phyloP scores from a whole-genome alignment of 2,329 filamentous ascomycete genomes.

The Trichophaea hybrida region DNA sequence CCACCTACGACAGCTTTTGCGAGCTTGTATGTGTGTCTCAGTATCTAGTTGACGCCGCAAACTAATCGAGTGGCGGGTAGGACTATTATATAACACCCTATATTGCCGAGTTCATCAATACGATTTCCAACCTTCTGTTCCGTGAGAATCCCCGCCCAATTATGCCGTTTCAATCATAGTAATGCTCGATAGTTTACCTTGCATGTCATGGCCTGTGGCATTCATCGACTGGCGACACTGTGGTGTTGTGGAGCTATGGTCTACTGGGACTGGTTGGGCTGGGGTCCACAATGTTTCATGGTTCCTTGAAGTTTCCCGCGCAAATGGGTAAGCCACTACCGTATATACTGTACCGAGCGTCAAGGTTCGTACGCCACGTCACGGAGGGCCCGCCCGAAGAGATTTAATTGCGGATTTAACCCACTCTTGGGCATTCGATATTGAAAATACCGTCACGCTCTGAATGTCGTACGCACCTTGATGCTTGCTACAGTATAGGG shows the following conservation, averaged over 20 bases:
- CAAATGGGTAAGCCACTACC: slow-evolving; percentile 33
- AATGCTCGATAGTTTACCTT: background rate
- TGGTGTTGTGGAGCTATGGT: slow-evolving; percentile 30
- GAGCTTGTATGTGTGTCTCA: slow-evolving; percentile 10
- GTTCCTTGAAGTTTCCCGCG: slow-evolving; percentile 35
- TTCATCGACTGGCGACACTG: background rate
- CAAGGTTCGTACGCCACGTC: too few species aligned
- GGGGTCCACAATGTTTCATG: slow-evolving; percentile 34
- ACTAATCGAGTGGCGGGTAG: slow-evolving; percentile 26
- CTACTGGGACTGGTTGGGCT: slow-evolving; percentile 35
- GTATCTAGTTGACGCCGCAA: background rate
- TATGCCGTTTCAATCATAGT: background rate
- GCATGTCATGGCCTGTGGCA: background rate
- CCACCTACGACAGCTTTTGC: slow-evolving; percentile 10
- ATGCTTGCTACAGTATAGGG: too few species aligned
- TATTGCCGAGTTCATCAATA: slow-evolving; percentile 42
- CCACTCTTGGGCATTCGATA: too few species aligned
- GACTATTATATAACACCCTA: slow-evolving; percentile 42
- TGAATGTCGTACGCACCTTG: too few species aligned
- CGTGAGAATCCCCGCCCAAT: background rate
- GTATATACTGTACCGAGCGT: too few species aligned
- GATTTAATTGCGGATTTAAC: too few species aligned
- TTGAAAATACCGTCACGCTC: too few species aligned
- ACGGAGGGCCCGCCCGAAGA: too few species aligned
- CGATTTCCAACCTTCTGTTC: slow-evolving; percentile 37